Evolutionary conservation across 169 alveolate species (phyloP).

Genomic region (Plasmodium inui): DNA sequence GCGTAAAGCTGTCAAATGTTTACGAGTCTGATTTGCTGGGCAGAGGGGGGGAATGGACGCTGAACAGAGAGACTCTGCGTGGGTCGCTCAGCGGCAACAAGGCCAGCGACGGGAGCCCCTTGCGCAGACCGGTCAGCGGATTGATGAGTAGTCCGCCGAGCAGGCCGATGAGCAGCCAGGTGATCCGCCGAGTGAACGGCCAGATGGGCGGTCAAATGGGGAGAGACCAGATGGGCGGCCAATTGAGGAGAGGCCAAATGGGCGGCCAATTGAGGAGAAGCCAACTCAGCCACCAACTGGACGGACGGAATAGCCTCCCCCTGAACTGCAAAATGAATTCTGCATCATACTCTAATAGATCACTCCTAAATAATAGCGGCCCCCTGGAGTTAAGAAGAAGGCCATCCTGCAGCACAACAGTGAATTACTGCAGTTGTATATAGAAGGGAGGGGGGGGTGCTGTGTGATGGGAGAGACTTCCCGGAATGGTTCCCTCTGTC

Average conservation of each 20-base stretch:
- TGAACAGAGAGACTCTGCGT: not conserved
- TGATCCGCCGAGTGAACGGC: not conserved
- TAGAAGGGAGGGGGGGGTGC: not conserved
- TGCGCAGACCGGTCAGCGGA: not conserved
- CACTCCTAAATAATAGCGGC: constrained; percentile 2
- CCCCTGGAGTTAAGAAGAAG: constrained; percentile 8
- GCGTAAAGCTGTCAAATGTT: constrained; percentile 38
- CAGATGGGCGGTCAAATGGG: not conserved
- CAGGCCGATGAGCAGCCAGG: not conserved
- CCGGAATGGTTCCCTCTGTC: too few species aligned
- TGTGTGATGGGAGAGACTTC: too few species aligned
- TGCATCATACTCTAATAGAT: not conserved
- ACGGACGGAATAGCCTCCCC: not conserved
- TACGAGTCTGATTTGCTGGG: constrained; percentile 47
- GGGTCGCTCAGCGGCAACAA: not conserved
- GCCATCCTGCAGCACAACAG: constrained; percentile 21
- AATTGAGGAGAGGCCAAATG: not conserved
- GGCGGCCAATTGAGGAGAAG: not conserved
- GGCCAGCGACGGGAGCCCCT: not conserved
- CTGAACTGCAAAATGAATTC: constrained; percentile 12
- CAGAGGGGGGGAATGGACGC: not conserved
- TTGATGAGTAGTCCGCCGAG: not conserved
- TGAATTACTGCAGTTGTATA: constrained; percentile 58
- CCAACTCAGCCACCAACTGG: not conserved
- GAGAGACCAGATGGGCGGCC: not conserved